Percentiles rank a stretch among this genome's conserved stretches.
Conservation (phyloP, 148 eudicot genomes). For the Rhododendron mucronatum region DNA sequence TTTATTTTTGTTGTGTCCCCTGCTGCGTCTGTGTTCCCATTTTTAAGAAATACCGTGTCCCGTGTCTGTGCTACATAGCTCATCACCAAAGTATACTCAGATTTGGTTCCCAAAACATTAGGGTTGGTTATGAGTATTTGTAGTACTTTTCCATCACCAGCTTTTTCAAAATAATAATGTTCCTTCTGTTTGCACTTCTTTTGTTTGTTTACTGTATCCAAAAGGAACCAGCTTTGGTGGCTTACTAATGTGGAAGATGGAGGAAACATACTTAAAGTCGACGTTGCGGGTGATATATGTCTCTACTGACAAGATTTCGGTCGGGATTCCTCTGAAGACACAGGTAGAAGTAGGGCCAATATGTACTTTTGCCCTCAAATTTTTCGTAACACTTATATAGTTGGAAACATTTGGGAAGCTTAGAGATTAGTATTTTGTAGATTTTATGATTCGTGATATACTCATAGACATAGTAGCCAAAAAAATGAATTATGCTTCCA, state of each 20-base stretch:
- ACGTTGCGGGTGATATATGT: background rate
- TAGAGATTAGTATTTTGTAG: background rate
- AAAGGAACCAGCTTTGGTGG: background rate
- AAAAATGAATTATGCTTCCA: background rate
- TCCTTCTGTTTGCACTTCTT: background rate
- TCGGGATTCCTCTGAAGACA: background rate
- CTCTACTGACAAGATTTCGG: background rate
- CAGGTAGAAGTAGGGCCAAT: constrained; percentile 1
- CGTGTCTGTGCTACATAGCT: background rate
- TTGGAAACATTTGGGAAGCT: background rate
- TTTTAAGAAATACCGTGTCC: too few relatives aligned
- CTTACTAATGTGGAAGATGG: background rate
- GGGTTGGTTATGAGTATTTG: background rate
- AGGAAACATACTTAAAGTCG: background rate
- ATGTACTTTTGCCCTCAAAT: background rate
- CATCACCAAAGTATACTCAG: background rate
- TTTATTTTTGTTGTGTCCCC: too few relatives aligned
- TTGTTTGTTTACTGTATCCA: background rate
- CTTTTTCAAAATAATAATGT: background rate
- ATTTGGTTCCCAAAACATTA: background rate
- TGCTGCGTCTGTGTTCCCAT: too few relatives aligned
- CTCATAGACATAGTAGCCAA: background rate
- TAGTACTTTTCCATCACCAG: background rate
- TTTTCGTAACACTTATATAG: background rate
- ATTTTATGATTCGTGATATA: background rate